phyloP scores from a whole-genome alignment of 768 basidiomycete species.

The Mycena vitilis region DNA sequence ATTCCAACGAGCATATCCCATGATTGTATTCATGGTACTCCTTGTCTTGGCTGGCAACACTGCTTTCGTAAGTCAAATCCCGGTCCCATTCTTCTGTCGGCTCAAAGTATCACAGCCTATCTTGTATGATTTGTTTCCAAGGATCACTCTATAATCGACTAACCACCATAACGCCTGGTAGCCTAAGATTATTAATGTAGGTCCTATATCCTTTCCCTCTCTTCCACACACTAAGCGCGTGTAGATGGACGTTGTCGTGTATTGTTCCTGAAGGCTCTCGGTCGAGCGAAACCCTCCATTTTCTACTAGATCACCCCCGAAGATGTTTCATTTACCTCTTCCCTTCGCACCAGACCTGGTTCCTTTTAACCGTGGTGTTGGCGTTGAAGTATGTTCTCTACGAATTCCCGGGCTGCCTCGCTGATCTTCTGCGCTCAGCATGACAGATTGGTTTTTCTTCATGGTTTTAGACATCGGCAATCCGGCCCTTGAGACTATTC shows the following conservation, averaged over 20 bases:
- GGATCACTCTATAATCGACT: neutral
- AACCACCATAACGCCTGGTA: conserved; percentile 40
- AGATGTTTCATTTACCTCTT: conserved; percentile 93
- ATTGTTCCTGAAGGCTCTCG: conserved; percentile 68
- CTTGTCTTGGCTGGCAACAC: conserved; percentile 94
- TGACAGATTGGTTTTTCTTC: conserved; percentile 91
- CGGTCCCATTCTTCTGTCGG: conserved; percentile 3
- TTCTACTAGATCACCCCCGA: conserved; percentile 94
- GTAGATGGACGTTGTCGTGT: conserved; percentile 81
- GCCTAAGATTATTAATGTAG: conserved; percentile 87
- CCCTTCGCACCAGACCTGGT: conserved; percentile 95
- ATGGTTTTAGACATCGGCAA: conserved; percentile 90
- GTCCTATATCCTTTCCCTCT: conserved; percentile 37
- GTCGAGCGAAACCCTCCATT: conserved; percentile 83
- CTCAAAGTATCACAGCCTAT: conserved; percentile 67
- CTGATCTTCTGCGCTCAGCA: conserved; percentile 53
- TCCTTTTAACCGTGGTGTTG: conserved; percentile 77
- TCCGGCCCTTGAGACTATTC: conserved; percentile 72
- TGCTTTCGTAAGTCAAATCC: conserved; percentile 78
- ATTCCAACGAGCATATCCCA: conserved; percentile 86
- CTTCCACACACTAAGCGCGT: conserved; percentile 21
- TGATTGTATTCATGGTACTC: conserved; percentile 78
- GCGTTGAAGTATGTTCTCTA: conserved; percentile 70
- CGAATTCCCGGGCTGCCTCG: neutral
- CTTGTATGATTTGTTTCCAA: conserved; percentile 66